Conservation (phyloP, 1,284 basidiomycete species). For the Thecaphora thlaspeos region DNA sequence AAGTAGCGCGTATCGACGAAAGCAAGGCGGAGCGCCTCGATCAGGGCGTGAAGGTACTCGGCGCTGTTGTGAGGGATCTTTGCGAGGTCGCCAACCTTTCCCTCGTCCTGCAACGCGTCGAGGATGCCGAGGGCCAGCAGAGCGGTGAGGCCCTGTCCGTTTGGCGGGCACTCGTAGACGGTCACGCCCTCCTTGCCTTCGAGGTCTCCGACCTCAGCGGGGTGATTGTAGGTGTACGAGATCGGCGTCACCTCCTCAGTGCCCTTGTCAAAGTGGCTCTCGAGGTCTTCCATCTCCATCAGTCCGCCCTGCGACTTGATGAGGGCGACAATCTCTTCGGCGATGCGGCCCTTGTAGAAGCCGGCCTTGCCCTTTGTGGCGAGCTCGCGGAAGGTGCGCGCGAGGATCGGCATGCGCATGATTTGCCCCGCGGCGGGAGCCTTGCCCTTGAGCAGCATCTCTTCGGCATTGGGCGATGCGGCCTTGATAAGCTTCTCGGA, state of each 20-base stretch:
- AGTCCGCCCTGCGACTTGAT: slow-evolving; percentile 75
- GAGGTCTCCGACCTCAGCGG: slow-evolving; percentile 21
- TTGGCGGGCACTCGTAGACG: slow-evolving; percentile 75
- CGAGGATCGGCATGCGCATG: slow-evolving; percentile 68
- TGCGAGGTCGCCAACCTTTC: slow-evolving; percentile 69
- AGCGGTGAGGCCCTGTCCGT: slow-evolving; percentile 93
- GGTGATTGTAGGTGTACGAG: slow-evolving; percentile 73
- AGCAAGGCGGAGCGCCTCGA: slow-evolving; percentile 75
- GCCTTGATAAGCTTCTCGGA: slow-evolving; percentile 74
- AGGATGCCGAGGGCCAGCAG: slow-evolving; percentile 87
- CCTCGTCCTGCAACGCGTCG: slow-evolving; percentile 76
- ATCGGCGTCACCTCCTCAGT: slow-evolving; percentile 83
- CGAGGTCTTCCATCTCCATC: slow-evolving; percentile 85
- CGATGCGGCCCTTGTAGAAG: slow-evolving; percentile 86
- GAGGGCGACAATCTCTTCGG: slow-evolving; percentile 79
- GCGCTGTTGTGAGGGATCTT: slow-evolving; percentile 83
- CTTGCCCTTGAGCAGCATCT: slow-evolving; percentile 74
- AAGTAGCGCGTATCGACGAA: slow-evolving; percentile 82
- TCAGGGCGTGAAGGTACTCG: slow-evolving; percentile 81
- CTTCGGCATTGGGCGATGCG: slow-evolving; percentile 76
- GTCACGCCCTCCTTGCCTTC: slow-evolving; percentile 62
- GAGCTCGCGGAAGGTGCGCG: slow-evolving; percentile 76
- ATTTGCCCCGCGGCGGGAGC: slow-evolving; percentile 65
- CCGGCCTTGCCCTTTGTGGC: slow-evolving; percentile 80
- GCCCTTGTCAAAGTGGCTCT: slow-evolving; percentile 64